A percentile compares a stretch with the other conserved stretches of the same genome.
These are phyloP conservation scores for Mycena rosella DNA, from an alignment of 768 basidiomycete genomes.

Conservation along the genomic window DNA sequence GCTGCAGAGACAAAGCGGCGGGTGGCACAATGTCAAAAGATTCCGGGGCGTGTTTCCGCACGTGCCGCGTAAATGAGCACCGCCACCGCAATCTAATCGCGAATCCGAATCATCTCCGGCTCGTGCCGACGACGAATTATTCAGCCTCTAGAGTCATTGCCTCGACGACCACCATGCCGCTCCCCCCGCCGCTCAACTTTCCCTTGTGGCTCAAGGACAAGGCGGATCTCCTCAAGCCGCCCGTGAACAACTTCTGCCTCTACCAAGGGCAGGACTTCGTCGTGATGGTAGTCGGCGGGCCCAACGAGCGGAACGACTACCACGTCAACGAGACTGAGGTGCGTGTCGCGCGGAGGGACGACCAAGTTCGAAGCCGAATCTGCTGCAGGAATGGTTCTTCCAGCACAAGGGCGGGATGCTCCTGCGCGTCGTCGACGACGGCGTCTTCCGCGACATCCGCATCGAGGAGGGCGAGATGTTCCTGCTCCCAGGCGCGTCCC, in stretches of 20 bases:
- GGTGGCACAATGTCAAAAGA: not conserved
- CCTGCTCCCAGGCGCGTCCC: slow-evolving; percentile 78
- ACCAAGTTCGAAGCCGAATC: no score
- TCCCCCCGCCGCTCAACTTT: slow-evolving; percentile 89
- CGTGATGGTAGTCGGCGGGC: slow-evolving; percentile 97
- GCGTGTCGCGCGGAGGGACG: slow-evolving; percentile 34
- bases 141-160: slow-evolving; percentile 6
- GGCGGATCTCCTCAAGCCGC: slow-evolving; percentile 83
- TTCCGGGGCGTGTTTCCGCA: not conserved
- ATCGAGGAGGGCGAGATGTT: slow-evolving; percentile 99
- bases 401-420: slow-evolving; percentile 96
- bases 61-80: slow-evolving; percentile 16
- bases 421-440: slow-evolving; percentile 86
- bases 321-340: slow-evolving; percentile 97
- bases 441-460: slow-evolving; percentile 83
- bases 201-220: slow-evolving; percentile 91
- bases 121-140: no score
- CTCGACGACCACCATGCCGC: slow-evolving; percentile 64
- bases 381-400: slow-evolving; percentile 94
- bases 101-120: no score
- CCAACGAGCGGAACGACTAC: slow-evolving; percentile 94
- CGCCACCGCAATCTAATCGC: no score
- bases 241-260: slow-evolving; percentile 92
- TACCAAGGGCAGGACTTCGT: slow-evolving; percentile 88
- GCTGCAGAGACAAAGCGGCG: no score